Evolutionary conservation across 257 asterid species (phyloP), one percentile per base, ranked within the genome.

Genomic region (Lycium ferocissimum): DNA sequence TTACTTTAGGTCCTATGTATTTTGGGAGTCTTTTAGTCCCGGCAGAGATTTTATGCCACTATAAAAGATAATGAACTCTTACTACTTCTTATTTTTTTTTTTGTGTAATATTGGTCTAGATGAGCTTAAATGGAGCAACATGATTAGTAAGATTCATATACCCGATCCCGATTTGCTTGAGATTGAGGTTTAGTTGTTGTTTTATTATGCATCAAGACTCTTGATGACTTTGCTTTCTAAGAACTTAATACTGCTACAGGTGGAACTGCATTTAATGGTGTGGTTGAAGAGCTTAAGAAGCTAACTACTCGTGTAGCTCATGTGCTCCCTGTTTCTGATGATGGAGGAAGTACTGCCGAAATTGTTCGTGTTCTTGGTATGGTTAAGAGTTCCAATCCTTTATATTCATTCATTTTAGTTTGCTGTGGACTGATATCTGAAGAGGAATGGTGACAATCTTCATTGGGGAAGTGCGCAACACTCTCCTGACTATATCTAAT

Each of bases 281-380:
- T 96, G 56, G 97, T 93, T 49, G 99, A 95, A 93, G 99, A 95
- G 92, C 95, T 96, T 83, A 93, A 94, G 93, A 91, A 90, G 83
- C 89, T 96, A 86, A 96, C 99, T n/a, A 94, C 96, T 63, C 87
- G 88, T 59, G 99, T 96, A 67, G 93, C 98, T 73, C 99, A 96
- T 84, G 95, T 96, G 79, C 99, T 95, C 47, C 99, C 99, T 12
- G 99, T 96, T 86, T 96, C 99, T 86, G 99, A 96, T 90, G 97
- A 96, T 86, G 99, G 99, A 85, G 99, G 99, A 86, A 96, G 99
- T 93, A 96, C 99, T 26, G 98, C 99, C 11, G 99, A 96, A 93
- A 95, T 96, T 89, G 99, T 96, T 83, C 98, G 98, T 66, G 98
- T 96, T 89, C 99, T 96, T 86, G 99, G 99, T 96, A 83, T 85